A percentile compares a stretch with the other conserved stretches of the same genome.
Evolutionary conservation across 345 rosid species (phyloP).

Genomic region (Eucalyptus regnans): DNA sequence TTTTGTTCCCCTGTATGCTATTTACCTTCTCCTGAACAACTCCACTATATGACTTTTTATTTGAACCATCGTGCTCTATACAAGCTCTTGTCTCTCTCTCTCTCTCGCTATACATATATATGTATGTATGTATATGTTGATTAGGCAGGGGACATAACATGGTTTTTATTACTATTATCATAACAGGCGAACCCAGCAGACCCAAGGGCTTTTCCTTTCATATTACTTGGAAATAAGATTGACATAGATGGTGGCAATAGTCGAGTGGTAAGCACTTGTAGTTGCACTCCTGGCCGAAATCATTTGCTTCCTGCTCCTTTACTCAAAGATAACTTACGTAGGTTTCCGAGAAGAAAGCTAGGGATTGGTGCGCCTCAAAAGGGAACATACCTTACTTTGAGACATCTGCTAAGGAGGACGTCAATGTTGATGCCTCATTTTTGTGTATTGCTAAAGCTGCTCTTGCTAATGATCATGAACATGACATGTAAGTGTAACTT

Average conservation of each 20-base stretch:
- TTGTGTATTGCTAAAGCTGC: constrained; percentile 76
- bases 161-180: not conserved
- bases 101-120: not conserved
- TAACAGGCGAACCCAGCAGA: constrained; percentile 78
- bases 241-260: constrained; percentile 99
- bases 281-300: not conserved
- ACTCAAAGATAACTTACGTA: not conserved
- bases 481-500: constrained; percentile 68
- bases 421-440: constrained; percentile 82
- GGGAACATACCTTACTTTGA: constrained; percentile 88
- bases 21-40: not conserved
- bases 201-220: constrained; percentile 69
- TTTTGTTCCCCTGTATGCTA: not conserved
- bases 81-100: not conserved
- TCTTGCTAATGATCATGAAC: constrained; percentile 67
- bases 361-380: constrained; percentile 89
- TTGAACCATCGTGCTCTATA: not conserved
- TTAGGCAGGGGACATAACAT: not conserved
- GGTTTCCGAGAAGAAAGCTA: constrained; percentile 98
- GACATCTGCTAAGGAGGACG: constrained; percentile 95
- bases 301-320: not conserved
- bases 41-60: not conserved
- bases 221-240: constrained; percentile 92
- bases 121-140: too few relatives aligned
- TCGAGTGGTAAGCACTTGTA: constrained; percentile 64